phyloP scores from a whole-genome alignment of 163 green algal species.

The Scenedesmus sp. region DNA sequence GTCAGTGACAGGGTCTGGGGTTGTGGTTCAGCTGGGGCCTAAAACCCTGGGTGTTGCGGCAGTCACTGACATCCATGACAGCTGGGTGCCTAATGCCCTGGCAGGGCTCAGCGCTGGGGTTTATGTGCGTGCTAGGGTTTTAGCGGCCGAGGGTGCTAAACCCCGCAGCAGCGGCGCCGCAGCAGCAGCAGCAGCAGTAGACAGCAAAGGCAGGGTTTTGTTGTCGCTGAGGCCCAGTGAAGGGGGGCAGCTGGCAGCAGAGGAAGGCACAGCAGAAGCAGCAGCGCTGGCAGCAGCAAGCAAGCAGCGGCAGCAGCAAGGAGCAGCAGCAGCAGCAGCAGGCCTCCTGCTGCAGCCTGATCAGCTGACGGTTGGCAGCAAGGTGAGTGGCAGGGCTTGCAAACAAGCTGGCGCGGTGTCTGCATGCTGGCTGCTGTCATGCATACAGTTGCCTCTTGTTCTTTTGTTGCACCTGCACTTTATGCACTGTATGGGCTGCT shows the following conservation, averaged over 20 bases:
- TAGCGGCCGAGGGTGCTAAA: constrained; percentile 31
- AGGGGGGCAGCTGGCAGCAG: constrained; percentile 55
- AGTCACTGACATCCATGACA: constrained; percentile 88
- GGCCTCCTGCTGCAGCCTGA: constrained; percentile 1
- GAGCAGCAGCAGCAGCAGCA: constrained; percentile 12
- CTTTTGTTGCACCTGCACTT: neutral
- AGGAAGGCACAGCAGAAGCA: neutral
- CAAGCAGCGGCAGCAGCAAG: constrained; percentile 21
- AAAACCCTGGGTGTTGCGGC: constrained; percentile 61
- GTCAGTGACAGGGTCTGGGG: constrained; percentile 59
- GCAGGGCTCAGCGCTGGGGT: constrained; percentile 63
- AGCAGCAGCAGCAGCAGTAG: neutral
- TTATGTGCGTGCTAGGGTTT: constrained; percentile 71
- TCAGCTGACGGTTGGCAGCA: constrained; percentile 20
- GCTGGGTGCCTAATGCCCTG: constrained; percentile 75
- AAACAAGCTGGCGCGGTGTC: neutral
- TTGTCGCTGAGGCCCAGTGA: constrained; percentile 69
- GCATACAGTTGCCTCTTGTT: neutral
- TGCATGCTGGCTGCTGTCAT: neutral
- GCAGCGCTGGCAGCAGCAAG: constrained; percentile 24
- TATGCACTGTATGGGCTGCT: neutral
- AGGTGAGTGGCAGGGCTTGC: constrained; percentile 3
- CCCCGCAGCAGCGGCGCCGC: neutral
- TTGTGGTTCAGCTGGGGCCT: constrained; percentile 75
- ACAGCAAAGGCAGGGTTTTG: constrained; percentile 44